Base-by-base conservation (phyloP, 2,329 filamentous ascomycete species). In the Aspergillus puulaauensis region DNA sequence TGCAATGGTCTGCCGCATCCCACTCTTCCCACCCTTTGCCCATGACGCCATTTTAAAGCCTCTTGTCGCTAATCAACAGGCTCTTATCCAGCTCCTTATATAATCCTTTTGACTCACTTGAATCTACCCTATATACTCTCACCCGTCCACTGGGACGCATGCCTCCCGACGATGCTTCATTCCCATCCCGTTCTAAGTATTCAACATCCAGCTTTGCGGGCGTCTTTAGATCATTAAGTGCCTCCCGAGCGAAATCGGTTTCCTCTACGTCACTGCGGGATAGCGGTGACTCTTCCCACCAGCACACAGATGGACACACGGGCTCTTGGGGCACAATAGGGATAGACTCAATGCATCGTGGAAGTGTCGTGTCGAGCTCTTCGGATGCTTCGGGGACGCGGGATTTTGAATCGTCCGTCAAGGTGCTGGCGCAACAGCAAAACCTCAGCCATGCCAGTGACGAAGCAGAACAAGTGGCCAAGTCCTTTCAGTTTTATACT, bases 191-290 rank as follows among this genome's bases (percentile, higher is more conserved):
- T 58, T 66, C 69, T 57, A 75, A 74, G 63, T 60, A 70, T 46
- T 68, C 73, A 54, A 68, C 74, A 54, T 73, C 73, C 31, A 75
- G 66, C 58, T 73, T 77, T 61, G 73, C 73, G 56, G 74, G 76
- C 71, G 75, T 77, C 39, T 75, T 77, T 62, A 76, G 75, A 62
- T 75, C 74, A 41, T 54, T 77, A 77, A 72, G 70, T 57, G 68
- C 71, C 52, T 67, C 68, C 49, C 73, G 73, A 57, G 68, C 74
- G 7, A 75, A 75, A 68, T 73, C 72, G 24, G 68, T 71, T 53
- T 75, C 74, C 9, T 70, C 73, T 6, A 62, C 74, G 21, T 73
- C 72, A 31, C 53, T 66, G 40, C 66, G 66, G 41, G 70, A 72
- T 47, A 73, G 58, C 55, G 69, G 65, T 56, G 72, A 76, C 58